Evolutionary conservation across 345 rosid species (phyloP).

Genomic region (Hevea brasiliensis): DNA sequence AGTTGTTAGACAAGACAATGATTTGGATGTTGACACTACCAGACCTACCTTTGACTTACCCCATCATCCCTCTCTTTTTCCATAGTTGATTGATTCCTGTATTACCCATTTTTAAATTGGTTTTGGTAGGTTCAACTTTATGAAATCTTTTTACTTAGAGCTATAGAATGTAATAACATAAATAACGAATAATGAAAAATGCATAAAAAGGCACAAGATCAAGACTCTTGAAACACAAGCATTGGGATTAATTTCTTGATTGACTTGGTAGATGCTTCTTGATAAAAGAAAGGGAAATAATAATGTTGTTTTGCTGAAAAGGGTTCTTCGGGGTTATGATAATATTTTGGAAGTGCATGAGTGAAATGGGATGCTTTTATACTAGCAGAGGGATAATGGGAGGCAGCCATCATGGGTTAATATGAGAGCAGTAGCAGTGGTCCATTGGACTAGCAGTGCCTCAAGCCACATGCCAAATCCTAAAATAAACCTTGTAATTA

Average conservation of each 20-base stretch:
- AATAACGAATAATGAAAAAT: neutral
- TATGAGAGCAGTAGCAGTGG: conserved; percentile 9
- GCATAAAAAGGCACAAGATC: neutral
- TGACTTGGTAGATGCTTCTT: neutral
- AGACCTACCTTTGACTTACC: conserved; percentile 36
- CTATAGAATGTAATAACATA: too few species aligned
- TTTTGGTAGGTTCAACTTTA: conserved; percentile 11
- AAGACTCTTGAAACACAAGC: neutral
- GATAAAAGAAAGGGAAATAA: conserved; percentile 7
- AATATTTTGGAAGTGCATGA: conserved; percentile 11
- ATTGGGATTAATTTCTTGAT: neutral
- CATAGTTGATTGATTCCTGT: neutral
- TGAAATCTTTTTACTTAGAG: too few species aligned
- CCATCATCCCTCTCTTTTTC: neutral
- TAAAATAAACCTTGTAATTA: neutral
- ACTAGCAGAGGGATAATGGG: conserved; percentile 27
- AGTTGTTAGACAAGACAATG: conserved; percentile 30
- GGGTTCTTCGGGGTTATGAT: conserved; percentile 10
- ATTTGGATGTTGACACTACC: conserved; percentile 29
- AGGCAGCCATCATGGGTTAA: conserved; percentile 43
- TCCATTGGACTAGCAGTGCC: too few species aligned
- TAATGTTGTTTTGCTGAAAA: conserved; percentile 3
- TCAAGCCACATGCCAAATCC: conserved; percentile 29
- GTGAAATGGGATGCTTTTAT: conserved; percentile 22
- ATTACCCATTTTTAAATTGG: conserved; percentile 2